These are phyloP conservation scores for Diaporthe nobilis DNA, from an alignment of 2,329 filamentous ascomycete species.

Conservation along the genomic window DNA sequence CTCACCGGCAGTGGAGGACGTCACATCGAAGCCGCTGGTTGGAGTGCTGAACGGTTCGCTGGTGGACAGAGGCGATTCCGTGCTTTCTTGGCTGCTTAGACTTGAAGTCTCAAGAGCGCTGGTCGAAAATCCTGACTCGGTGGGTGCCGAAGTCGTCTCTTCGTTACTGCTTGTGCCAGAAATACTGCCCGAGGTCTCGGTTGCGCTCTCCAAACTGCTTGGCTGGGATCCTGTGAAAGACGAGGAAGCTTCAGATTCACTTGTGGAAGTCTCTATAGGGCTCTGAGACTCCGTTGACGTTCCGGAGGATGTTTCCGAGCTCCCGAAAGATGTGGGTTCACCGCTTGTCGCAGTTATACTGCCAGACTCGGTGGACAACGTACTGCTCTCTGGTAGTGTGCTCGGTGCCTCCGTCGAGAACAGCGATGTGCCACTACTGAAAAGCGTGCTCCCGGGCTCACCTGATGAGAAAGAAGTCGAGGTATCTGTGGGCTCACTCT, in stretches of 20 bases:
- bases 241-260: background rate
- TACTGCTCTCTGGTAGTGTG: background rate
- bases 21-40: constrained; percentile 4
- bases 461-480: background rate
- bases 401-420: background rate
- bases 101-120: background rate
- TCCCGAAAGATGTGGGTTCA: background rate
- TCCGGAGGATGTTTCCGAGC: background rate
- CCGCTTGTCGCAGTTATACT: background rate
- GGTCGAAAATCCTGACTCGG: background rate
- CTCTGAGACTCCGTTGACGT: background rate
- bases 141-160: background rate
- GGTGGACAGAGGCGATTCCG: background rate
- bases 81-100: background rate
- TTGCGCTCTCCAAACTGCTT: background rate
- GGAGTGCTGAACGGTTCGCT: background rate
- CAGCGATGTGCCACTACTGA: background rate
- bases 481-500: background rate
- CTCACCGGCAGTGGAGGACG: background rate
- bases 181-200: background rate
- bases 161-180: background rate
- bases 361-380: background rate
- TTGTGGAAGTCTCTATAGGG: background rate
- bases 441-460: background rate
- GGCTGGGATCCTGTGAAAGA: background rate